Evolutionary conservation across 192 early-diverging fungal species (phyloP).

Genomic region (Pilaira anomala): DNA sequence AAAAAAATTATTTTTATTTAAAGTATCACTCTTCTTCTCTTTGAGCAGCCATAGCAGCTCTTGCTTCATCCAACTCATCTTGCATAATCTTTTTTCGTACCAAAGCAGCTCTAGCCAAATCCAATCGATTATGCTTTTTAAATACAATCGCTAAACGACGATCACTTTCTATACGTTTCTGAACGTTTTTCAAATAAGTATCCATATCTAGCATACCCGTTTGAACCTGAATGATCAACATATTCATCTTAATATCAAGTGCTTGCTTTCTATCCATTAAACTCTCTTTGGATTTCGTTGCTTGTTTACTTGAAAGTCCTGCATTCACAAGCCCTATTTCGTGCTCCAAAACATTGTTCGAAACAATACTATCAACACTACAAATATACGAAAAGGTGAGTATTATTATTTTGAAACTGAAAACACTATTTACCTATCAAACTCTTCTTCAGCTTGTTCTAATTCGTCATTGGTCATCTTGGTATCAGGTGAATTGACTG

Average conservation of each 20-base stretch:
- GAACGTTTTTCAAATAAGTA: conserved; percentile 59
- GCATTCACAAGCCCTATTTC: conserved; percentile 52
- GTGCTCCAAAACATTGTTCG: conserved; percentile 70
- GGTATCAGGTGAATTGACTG: too few relatives aligned
- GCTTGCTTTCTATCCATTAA: conserved; percentile 59
- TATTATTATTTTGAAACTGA: background rate
- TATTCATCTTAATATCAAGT: conserved; percentile 71
- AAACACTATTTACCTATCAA: conserved; percentile 46
- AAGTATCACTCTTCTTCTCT: background rate
- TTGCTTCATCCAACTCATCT: conserved; percentile 73
- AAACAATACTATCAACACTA: conserved; percentile 70
- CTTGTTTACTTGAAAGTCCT: conserved; percentile 44
- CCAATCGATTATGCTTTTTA: conserved; percentile 59
- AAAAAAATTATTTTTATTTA: background rate
- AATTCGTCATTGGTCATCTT: conserved; percentile 2
- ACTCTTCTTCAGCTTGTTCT: conserved; percentile 52
- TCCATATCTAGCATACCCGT: conserved; percentile 69
- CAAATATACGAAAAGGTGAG: background rate
- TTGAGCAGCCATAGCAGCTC: conserved; percentile 55
- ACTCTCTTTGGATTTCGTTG: conserved; percentile 55
- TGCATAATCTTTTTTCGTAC: conserved; percentile 70
- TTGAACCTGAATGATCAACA: conserved; percentile 69
- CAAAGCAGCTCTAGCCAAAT: conserved; percentile 66
- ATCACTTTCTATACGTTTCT: conserved; percentile 52
- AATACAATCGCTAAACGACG: conserved; percentile 65